phyloP scores from a whole-genome alignment of 2,329 filamentous ascomycete species.

The Epicoccum sorghinum region DNA sequence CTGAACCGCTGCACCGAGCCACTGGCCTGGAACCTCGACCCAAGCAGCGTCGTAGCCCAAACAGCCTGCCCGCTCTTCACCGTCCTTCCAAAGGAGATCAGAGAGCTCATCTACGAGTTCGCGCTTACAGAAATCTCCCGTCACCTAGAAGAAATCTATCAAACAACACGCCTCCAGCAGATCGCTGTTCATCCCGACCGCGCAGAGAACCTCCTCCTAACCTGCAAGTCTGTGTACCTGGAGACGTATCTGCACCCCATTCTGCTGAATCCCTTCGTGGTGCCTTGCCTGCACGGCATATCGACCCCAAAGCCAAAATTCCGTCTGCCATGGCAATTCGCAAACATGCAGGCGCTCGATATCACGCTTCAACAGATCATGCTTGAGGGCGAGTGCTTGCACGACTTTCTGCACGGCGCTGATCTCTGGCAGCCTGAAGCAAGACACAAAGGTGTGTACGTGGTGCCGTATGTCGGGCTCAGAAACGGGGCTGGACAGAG shows the following conservation, averaged over 20 bases:
- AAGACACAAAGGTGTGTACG: constrained; percentile 14
- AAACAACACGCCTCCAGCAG: neutral
- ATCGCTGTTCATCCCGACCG: constrained; percentile 2
- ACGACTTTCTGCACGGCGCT: constrained; percentile 1
- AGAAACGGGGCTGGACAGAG: neutral
- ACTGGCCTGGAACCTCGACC: constrained; percentile 24
- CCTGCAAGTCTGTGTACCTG: constrained; percentile 29
- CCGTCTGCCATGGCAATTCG: constrained; percentile 22
- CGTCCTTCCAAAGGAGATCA: constrained; percentile 22
- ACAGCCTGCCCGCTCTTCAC: constrained; percentile 18
- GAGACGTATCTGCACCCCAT: constrained; percentile 27
- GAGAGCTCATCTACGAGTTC: constrained; percentile 25
- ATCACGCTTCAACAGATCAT: constrained; percentile 20
- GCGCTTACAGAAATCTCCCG: constrained; percentile 15
- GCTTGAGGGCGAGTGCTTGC: constrained; percentile 14
- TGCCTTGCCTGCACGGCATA: neutral
- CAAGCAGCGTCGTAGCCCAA: constrained; percentile 7
- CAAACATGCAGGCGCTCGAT: constrained; percentile 22
- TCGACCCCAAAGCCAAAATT: neutral
- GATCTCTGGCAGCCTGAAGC: constrained; percentile 8
- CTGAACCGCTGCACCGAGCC: constrained; percentile 18
- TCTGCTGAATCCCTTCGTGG: constrained; percentile 15
- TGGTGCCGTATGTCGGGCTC: constrained; percentile 14
- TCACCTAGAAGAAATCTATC: neutral
- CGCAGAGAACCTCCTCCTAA: constrained; percentile 19